A percentile compares a stretch with the other conserved stretches of the same genome.
Evolutionary conservation across 2,329 filamentous ascomycete genomes (phyloP).

Genomic region (Aspergillus clavatus): DNA sequence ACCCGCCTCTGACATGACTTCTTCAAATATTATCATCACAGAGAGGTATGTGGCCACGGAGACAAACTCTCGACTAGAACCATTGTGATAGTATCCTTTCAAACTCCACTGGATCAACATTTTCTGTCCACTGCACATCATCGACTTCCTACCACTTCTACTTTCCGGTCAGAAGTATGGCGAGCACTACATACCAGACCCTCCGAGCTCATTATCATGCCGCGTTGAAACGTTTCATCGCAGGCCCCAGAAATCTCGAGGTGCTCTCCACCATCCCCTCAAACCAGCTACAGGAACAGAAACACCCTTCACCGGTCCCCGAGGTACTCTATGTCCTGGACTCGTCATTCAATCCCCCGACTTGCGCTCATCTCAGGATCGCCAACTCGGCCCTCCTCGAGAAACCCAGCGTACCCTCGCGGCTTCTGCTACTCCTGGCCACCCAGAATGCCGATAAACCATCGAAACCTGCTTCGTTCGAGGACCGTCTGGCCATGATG

Average conservation of each 20-base stretch:
- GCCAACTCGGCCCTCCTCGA: constrained; percentile 50
- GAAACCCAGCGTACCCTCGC: constrained; percentile 23
- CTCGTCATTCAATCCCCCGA: constrained; percentile 63
- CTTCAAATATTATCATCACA: not conserved
- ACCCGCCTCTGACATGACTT: not conserved
- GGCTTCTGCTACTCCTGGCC: constrained; percentile 57
- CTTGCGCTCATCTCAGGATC: constrained; percentile 54
- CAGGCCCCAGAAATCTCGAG: constrained; percentile 35
- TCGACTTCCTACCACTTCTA: no score
- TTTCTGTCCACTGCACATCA: not conserved
- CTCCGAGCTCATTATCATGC: constrained; percentile 37
- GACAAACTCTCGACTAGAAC: no score
- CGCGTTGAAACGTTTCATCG: constrained; percentile 41
- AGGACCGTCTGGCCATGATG: constrained; percentile 49
- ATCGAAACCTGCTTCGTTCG: constrained; percentile 44
- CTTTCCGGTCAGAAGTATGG: constrained; percentile 15
- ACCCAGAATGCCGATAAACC: constrained; percentile 63
- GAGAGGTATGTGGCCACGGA: no score
- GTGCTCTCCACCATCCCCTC: constrained; percentile 23
- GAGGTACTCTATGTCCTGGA: constrained; percentile 58
- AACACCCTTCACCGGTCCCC: constrained; percentile 12
- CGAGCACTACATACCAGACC: constrained; percentile 18
- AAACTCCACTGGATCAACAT: no score
- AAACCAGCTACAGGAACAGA: not conserved
- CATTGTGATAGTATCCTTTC: no score